Conservation (phyloP, 23 red algal genomes). For the Gracilaria domingensis region DNA sequence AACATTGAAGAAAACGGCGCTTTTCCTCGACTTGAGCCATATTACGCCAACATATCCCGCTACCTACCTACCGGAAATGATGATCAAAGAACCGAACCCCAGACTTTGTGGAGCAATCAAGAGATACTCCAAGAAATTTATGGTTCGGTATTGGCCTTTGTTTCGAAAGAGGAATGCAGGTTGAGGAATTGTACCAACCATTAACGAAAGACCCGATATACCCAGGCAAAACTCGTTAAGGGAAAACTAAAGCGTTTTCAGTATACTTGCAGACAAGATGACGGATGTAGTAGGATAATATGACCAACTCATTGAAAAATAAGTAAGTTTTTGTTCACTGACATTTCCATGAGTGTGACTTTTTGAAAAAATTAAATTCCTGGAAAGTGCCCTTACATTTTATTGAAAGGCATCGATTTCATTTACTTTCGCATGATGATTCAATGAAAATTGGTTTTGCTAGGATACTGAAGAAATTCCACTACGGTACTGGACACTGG, state of each 20-base stretch:
- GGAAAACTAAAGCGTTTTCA: too few species aligned
- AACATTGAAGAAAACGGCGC: neutral
- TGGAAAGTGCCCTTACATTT: too few species aligned
- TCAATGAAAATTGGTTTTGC: too few species aligned
- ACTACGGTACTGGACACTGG: conserved; percentile 7
- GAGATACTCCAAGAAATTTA: neutral
- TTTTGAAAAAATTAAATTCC: too few species aligned
- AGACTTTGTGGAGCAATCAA: neutral
- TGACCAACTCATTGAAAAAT: too few species aligned
- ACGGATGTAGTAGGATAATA: too few species aligned
- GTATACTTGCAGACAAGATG: too few species aligned
- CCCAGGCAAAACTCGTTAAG: too few species aligned
- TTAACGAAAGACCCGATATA: neutral
- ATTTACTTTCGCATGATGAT: too few species aligned
- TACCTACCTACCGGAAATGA: neutral
- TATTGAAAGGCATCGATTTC: too few species aligned
- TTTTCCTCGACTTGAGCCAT: neutral
- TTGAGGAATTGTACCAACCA: neutral
- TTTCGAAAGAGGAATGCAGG: neutral
- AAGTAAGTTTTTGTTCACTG: too few species aligned
- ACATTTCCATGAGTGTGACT: too few species aligned
- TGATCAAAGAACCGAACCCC: neutral
- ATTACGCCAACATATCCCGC: neutral
- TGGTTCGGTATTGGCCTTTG: conserved; percentile 11
- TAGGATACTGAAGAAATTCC: neutral